phyloP scores from a whole-genome alignment of 169 alveolate genomes.

The Plasmodium inui region DNA sequence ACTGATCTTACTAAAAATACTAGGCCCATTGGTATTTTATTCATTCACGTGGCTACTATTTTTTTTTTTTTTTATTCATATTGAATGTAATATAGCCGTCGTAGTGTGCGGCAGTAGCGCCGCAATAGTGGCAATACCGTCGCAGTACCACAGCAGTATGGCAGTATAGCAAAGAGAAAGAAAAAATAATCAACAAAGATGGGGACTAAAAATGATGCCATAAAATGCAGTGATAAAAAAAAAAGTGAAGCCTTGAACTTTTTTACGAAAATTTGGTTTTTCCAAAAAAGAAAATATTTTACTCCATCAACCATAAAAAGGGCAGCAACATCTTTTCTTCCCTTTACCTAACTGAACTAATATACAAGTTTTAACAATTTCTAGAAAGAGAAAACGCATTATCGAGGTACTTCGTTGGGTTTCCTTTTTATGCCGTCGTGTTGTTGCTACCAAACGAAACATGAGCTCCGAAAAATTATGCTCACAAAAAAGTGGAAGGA shows the following conservation, averaged over 20 bases:
- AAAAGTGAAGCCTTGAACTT: background rate
- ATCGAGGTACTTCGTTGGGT: background rate
- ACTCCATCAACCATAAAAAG: background rate
- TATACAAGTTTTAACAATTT: background rate
- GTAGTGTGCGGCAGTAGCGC: background rate
- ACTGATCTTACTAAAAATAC: background rate
- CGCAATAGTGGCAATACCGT: background rate
- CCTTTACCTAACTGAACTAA: background rate
- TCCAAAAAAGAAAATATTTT: no score
- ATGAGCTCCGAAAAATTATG: background rate
- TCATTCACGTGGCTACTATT: background rate
- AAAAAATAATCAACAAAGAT: no score
- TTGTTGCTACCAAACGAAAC: background rate
- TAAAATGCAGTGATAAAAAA: background rate
- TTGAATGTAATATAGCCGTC: background rate
- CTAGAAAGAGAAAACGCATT: background rate
- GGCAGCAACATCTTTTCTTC: background rate
- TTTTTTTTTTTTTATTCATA: background rate
- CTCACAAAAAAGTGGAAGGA: background rate
- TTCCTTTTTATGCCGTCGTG: background rate
- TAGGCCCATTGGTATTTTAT: background rate
- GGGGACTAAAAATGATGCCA: background rate
- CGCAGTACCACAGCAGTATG: background rate
- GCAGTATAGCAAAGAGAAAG: background rate
- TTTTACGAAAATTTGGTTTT: background rate